phyloP scores from a whole-genome alignment of 257 asterid species.

The Solanum microdontum region DNA sequence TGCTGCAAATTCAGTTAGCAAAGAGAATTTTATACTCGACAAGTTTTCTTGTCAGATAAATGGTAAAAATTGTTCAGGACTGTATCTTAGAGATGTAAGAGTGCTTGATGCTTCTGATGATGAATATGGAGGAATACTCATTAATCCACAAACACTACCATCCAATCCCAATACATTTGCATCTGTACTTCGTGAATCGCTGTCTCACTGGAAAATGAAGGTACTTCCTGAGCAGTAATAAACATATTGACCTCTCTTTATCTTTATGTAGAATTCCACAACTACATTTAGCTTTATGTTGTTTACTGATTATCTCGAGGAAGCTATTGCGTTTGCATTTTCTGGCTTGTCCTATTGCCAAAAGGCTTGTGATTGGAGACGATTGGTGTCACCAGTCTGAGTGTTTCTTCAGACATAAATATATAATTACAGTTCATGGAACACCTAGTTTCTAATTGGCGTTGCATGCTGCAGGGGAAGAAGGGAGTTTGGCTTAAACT shows the following conservation, averaged over 20 bases:
- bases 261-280: neutral
- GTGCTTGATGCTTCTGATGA: slow-evolving; percentile 74
- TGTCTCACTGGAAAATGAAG: slow-evolving; percentile 61
- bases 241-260: neutral
- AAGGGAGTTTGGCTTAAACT: slow-evolving; percentile 87
- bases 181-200: slow-evolving; percentile 48
- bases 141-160: slow-evolving; percentile 53
- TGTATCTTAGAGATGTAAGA: slow-evolving; percentile 14
- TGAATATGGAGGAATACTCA: slow-evolving; percentile 62
- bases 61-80: slow-evolving; percentile 26
- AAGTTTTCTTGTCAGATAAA: slow-evolving; percentile 29
- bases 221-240: neutral
- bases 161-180: slow-evolving; percentile 42
- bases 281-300: neutral
- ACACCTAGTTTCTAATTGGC: neutral
- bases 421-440: neutral
- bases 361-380: neutral
- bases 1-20: slow-evolving; percentile 20
- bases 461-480: slow-evolving; percentile 35
- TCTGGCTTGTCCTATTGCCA: neutral
- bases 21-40: slow-evolving; percentile 27
- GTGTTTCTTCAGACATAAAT: neutral
- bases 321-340: neutral
- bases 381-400: neutral
- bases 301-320: neutral